Evolutionary conservation across 2,329 filamentous ascomycete species (phyloP), one percentile per base, ranked within the genome.

Genomic region (Phoma herbarum): DNA sequence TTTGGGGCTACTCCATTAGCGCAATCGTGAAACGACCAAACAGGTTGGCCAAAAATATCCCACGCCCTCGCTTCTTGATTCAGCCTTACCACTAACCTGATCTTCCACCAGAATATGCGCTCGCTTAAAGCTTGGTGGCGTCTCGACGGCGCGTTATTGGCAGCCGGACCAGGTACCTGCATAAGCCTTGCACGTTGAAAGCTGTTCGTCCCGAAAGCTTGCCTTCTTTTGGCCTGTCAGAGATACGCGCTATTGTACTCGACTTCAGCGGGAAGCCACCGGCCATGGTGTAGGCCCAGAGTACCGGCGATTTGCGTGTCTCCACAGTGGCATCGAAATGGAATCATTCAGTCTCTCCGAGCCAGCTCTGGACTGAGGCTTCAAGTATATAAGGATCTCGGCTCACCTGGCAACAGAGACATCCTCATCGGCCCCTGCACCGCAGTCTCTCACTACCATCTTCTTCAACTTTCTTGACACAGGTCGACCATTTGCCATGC

Each of bases 401-500:
- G 46, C 12, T 23, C 20, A 23, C 57, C 47, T 52, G 29, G 39
- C 25, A 45, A 35, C 20, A 49, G 28, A 22, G 42, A 39, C 57
- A 60, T 57, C 48, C 52, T 12, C 43, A 56, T 31, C 52, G 44
- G 57, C 53, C 43, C 52, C 33, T 43, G 25, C 52, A 62, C 28
- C 50, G 45, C 51, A 50, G 22, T 43, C 54, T 35, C 37, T 54
- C 45, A 39, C 50, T 59, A 33, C 56, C 26, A 23, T 8, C 49
- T 57, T 44, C 50, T 48, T 46, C 50, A 28, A 9, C 43, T 25
- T 43, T 53, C 37, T 35, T 49, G 25, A 49, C 49, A 42, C 11
- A 48, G 42, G 28, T 55, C 49, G 29, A 39, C 41, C 42, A 22
- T 37, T 63, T 51, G 47, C 51, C 51, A 69, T 69, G 67, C 65